A percentile compares a stretch with the other conserved stretches of the same genome.
phyloP scores from a whole-genome alignment of 2,329 filamentous ascomycete genomes.

The Aspergillus tubingensis region DNA sequence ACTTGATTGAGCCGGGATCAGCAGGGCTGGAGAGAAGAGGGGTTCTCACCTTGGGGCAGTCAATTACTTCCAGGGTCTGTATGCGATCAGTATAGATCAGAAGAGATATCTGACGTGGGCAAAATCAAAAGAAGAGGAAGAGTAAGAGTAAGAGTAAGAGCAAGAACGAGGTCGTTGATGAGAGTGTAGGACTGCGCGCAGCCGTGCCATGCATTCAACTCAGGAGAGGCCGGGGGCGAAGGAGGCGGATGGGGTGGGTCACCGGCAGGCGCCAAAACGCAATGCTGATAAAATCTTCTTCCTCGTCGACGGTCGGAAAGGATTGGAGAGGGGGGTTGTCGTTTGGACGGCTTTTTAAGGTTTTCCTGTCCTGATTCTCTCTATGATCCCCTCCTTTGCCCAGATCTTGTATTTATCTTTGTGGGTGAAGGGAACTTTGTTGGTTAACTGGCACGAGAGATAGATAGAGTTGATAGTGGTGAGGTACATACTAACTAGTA shows the following conservation, averaged over 20 bases:
- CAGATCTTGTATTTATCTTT: no score
- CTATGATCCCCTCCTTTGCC: neutral
- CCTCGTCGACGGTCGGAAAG: neutral
- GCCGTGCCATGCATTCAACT: conserved; percentile 15
- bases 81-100: neutral
- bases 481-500: no score
- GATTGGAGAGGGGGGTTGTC: neutral
- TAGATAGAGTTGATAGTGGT: neutral
- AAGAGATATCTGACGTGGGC: neutral
- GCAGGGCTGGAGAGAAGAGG: neutral
- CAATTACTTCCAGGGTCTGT: neutral
- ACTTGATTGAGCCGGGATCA: neutral
- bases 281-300: conserved; percentile 3
- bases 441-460: neutral
- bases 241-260: conserved; percentile 14
- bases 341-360: neutral
- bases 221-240: conserved; percentile 15
- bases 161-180: neutral
- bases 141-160: neutral
- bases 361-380: neutral
- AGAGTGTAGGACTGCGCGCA: neutral
- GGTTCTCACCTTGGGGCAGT: neutral
- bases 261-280: conserved; percentile 5
- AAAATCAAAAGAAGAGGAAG: neutral
- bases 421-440: neutral